Evolutionary conservation across 345 rosid species (phyloP).

Genomic region (Geranium rotundifolium): DNA sequence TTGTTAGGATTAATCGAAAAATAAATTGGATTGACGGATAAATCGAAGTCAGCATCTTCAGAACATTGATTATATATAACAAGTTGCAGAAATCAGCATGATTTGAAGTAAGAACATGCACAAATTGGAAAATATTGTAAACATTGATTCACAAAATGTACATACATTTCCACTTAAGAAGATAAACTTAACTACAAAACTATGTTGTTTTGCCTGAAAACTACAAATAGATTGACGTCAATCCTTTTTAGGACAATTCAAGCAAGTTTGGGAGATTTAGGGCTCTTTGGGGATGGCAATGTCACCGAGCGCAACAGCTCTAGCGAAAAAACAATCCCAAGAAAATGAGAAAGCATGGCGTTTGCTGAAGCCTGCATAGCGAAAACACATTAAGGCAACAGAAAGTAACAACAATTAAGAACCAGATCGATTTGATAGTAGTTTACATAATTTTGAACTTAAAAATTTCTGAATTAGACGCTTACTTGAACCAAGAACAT

Average conservation of each 20-base stretch:
- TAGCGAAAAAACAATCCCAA: constrained; percentile 77
- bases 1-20: no score
- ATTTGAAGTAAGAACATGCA: no score
- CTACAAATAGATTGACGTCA: no score
- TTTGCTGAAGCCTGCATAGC: constrained; percentile 84
- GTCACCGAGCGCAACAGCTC: constrained; percentile 91
- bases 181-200: background rate
- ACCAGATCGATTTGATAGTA: no score
- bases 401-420: no score
- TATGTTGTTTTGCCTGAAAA: no score
- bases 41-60: no score
- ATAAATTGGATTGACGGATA: no score
- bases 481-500: constrained; percentile 94
- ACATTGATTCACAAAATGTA: background rate
- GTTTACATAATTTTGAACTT: no score
- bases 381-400: background rate
- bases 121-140: no score
- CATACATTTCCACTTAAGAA: background rate
- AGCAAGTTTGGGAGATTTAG: background rate
- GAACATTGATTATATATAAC: no score
- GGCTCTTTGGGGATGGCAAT: constrained; percentile 19
- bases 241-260: background rate
- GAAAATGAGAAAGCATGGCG: constrained; percentile 88
- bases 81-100: no score
- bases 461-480: background rate